Base-by-base conservation (phyloP, 805 yeast genomes). In the Yamadazyma ubonensis region DNA sequence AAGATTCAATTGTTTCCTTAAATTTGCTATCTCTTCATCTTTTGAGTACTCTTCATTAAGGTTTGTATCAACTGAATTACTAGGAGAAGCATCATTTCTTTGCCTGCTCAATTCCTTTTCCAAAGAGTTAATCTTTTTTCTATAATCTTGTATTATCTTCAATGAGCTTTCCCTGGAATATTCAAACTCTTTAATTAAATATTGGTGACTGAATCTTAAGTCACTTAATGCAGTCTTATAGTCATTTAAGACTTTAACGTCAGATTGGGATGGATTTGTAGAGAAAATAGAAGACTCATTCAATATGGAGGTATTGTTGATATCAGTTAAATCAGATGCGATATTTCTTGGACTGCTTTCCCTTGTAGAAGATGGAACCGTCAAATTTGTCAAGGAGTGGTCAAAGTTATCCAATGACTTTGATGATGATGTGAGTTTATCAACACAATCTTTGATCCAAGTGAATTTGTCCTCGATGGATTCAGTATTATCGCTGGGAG, bases 181-280 rank as follows among this genome's bases (percentile, higher is more conserved):
- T 47, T 81, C 85, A 51, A 74, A 84, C 50, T 82, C 86, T 52
- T 79, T 78, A 2, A 83, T 72, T 39, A 84, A 62, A 53, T 81
- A 84, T 44, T 73, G 79, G 57, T 83, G 88, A 2, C 88, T 83
- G 54, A 84, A 76, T 48, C 83, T 80, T 38, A 84, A 65, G 55
- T 84, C 93, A 41, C 70, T 74, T 36, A 84, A 63, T 0, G 89
- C 88, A 0, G 83, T 76, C 46, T 70, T 72, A 50, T 76, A 63
- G 23, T 67, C 70, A 25, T 36, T 42, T 2, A 43, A 10, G 18
- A 41, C 18, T 16, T 38, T 42, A 14, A 17, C 12, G 10, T 39
- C 44, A 2, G 34, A 10, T n/a, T 31, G 29, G 19, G 51, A 44
- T 3, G 65, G 61, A 8, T 59, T 50, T 8, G 49, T 44, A 3